Conservation (phyloP, 106 monocot genomes). For the Chionographis japonica region DNA sequence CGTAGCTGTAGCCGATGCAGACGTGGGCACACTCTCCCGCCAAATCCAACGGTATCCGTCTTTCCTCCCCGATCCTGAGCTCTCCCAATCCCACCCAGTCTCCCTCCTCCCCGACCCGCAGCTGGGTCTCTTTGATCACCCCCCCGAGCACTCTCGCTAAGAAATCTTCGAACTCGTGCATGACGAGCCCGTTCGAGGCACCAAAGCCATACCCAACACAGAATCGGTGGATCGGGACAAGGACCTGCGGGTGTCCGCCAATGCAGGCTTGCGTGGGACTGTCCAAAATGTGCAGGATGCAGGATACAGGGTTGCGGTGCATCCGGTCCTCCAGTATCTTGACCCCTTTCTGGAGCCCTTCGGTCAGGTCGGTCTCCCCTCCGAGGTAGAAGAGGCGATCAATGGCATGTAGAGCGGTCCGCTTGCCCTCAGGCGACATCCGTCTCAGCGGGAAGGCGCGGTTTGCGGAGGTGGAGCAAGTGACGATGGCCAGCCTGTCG, state of each 20-base stretch:
- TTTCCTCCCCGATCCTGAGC: conserved; percentile 69
- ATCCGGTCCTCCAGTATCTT: conserved; percentile 58
- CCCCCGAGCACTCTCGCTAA: conserved; percentile 65
- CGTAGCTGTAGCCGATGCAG: conserved; percentile 56
- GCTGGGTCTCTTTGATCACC: conserved; percentile 38
- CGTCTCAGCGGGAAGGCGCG: conserved; percentile 76
- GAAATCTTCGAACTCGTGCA: conserved; percentile 94
- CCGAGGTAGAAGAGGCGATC: conserved; percentile 56
- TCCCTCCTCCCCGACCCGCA: conserved; percentile 60
- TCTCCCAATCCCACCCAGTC: conserved; percentile 52
- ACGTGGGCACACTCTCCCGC: conserved; percentile 31
- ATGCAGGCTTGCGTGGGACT: conserved; percentile 16
- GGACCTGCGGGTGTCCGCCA: conserved; percentile 12
- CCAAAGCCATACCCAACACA: conserved; percentile 72
- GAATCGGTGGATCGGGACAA: conserved; percentile 49
- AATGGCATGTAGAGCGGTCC: conserved; percentile 61
- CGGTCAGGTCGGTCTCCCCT: conserved; percentile 46
- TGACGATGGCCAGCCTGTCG: conserved; percentile 79
- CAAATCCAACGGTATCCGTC: conserved; percentile 55
- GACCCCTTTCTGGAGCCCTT: conserved; percentile 59
- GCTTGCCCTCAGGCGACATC: conserved; percentile 75
- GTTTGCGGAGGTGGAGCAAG: conserved; percentile 47
- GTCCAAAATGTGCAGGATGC: conserved; percentile 62
- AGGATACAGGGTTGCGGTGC: conserved; percentile 34
- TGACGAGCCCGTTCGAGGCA: conserved; percentile 57